These are phyloP conservation scores for Rhodosporidiobolus sp. DNA, from an alignment of 768 basidiomycete genomes.

Conservation along the genomic window DNA sequence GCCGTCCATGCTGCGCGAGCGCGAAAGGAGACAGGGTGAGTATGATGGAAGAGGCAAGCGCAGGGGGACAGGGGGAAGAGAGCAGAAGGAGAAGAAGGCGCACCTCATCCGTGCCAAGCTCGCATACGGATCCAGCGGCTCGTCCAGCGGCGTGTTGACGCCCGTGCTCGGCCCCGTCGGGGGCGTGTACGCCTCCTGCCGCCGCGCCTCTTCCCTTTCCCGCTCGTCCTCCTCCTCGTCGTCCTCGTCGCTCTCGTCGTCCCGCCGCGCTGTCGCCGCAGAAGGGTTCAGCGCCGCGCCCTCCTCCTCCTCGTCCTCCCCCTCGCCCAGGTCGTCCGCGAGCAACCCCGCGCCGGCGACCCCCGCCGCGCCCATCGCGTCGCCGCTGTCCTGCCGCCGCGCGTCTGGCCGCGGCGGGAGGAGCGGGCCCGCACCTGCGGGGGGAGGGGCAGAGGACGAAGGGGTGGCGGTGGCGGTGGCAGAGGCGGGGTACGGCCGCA, in stretches of 20 bases:
- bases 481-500: background rate
- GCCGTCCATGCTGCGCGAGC: constrained; percentile 8
- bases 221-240: background rate
- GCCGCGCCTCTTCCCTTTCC: background rate
- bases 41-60: no score
- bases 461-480: background rate
- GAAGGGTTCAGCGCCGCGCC: constrained; percentile 35
- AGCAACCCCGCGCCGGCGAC: constrained; percentile 1
- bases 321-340: constrained; percentile 6
- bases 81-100: background rate
- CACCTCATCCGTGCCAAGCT: constrained; percentile 27
- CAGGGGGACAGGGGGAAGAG: no score
- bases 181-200: background rate
- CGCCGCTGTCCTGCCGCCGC: constrained; percentile 16
- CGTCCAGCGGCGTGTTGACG: background rate
- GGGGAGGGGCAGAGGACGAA: background rate
- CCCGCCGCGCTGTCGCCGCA: background rate
- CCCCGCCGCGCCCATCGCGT: constrained; percentile 3
- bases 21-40: no score
- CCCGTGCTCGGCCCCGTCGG: background rate
- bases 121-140: constrained; percentile 38
- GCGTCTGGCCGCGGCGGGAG: constrained; percentile 2
- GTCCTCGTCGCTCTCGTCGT: background rate
- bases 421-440: background rate
- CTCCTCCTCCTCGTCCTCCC: constrained; percentile 38